Base-by-base conservation (phyloP, 208 protist species). In the Acanthamoeba polyphaga region DNA sequence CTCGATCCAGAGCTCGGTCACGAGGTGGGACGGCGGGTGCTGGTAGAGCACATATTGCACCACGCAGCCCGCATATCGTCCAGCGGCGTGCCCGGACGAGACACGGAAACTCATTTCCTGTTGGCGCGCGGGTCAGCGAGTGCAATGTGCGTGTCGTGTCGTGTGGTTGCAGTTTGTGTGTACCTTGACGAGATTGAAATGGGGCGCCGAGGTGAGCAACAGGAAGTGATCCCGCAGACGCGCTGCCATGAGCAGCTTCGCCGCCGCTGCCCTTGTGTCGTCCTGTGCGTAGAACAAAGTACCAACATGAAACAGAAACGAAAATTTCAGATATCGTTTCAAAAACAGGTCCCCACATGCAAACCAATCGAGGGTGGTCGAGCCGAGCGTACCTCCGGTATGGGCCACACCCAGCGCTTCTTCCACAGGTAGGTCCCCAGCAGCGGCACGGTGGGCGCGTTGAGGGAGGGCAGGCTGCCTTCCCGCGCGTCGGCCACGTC, bases 1-100 rank as follows among this genome's bases (percentile, higher is more conserved):
- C 51, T 94, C 91, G 22, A 94, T 85, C 91, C 91, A 94, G 3
- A 94, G 60, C 74, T 94, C 91, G 15, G 91, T 94, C 17, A 84
- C 91, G 24, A 94, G 27, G 51, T 85, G 51, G 10, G 49, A 72
- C 43, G 91, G 88, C 66, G 55, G 38, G 29, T 68, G 29, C 22
- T 94, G 91, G 29, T 94, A 94, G 70, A 94, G 91, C 64, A 94
- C 91, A 32, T 94, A 94, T 46, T 94, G 91, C 70, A 94, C 24
- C 51, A 94, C 60, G 32, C 85, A 91, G 51, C 78, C 78, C 51
- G 78, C 78, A n/a, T 85, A 85, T 1, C 78, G 78, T 34, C 46
- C 46, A 17, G 78, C 46, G 8, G 78, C 78, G 51, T 85, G 78
- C 24, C 78, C 78, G 13, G 78, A 85, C 38, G 78, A 85, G 6